Evolutionary conservation across 192 early-diverging fungal genomes (phyloP).

Genomic region (Neocallimastix lanati): DNA sequence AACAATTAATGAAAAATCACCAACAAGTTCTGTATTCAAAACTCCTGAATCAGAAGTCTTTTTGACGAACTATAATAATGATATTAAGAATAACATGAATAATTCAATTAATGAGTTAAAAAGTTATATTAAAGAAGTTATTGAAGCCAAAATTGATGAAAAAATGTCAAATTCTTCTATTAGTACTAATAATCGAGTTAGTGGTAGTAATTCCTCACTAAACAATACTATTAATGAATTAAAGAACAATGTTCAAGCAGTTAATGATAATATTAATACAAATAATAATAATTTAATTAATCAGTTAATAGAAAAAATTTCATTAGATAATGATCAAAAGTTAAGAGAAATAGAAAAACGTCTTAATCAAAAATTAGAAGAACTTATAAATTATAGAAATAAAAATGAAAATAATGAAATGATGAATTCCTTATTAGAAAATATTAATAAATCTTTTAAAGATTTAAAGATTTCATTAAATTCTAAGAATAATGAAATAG

Average conservation of each 20-base stretch:
- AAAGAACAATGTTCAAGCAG: no score
- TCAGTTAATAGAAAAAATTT: neutral
- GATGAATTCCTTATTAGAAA: neutral
- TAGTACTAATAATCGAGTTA: no score
- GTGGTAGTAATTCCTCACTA: no score
- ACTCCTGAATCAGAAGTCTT: neutral
- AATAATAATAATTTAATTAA: neutral
- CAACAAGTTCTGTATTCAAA: neutral
- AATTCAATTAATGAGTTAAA: neutral
- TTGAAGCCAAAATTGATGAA: neutral
- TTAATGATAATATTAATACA: neutral
- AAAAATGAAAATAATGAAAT: neutral
- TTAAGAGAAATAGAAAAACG: neutral
- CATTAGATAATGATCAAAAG: neutral
- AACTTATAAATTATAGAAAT: neutral
- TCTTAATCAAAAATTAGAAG: neutral
- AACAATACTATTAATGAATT: no score
- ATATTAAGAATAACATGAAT: neutral
- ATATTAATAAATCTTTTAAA: neutral
- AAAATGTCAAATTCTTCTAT: no score
- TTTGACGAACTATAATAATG: neutral
- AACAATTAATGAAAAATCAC: neutral
- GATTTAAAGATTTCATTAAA: neutral
- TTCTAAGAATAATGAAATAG: neutral
- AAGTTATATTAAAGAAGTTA: neutral